A percentile compares a stretch with the other conserved stretches of the same genome.
Conservation (phyloP, 2,329 filamentous ascomycete genomes). For the Botryosphaeria agaves region DNA sequence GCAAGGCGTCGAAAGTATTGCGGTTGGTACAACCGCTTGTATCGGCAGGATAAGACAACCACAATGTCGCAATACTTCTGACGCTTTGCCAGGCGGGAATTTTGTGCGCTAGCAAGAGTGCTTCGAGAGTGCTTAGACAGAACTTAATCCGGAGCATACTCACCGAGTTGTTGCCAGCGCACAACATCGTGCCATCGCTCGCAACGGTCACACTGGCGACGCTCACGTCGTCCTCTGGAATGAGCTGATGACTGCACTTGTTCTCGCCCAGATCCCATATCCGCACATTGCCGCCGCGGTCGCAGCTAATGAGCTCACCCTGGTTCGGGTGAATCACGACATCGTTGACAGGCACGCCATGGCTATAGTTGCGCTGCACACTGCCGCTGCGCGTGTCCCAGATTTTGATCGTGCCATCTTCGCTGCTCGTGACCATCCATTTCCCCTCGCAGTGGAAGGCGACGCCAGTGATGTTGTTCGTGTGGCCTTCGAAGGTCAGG, state of each 20-base stretch:
- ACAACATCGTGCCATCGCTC: constrained; percentile 80
- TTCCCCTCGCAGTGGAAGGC: constrained; percentile 98
- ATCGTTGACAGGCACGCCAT: constrained; percentile 81
- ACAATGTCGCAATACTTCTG: too few species aligned
- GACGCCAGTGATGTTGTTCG: constrained; percentile 87
- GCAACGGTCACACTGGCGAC: constrained; percentile 93
- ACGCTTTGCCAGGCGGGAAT: too few species aligned
- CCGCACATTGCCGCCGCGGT: constrained; percentile 77
- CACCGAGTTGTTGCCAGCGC: constrained; percentile 85
- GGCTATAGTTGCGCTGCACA: constrained; percentile 84
- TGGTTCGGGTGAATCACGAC: constrained; percentile 99
- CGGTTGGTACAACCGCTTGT: background rate
- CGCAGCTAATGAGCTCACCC: constrained; percentile 92
- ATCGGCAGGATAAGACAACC: too few species aligned
- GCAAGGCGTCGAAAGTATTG: background rate
- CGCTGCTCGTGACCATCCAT: constrained; percentile 98
- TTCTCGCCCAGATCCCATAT: constrained; percentile 97
- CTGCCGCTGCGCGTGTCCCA: constrained; percentile 81
- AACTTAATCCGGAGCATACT: too few species aligned
- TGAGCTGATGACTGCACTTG: constrained; percentile 88
- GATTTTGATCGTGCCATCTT: constrained; percentile 93
- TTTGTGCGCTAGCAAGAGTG: too few species aligned
- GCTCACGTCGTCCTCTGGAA: constrained; percentile 87
- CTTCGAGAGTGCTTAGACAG: too few species aligned
- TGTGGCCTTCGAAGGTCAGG: constrained; percentile 89